Conservation (phyloP, 805 yeast species). For the Teunomyces stri region DNA sequence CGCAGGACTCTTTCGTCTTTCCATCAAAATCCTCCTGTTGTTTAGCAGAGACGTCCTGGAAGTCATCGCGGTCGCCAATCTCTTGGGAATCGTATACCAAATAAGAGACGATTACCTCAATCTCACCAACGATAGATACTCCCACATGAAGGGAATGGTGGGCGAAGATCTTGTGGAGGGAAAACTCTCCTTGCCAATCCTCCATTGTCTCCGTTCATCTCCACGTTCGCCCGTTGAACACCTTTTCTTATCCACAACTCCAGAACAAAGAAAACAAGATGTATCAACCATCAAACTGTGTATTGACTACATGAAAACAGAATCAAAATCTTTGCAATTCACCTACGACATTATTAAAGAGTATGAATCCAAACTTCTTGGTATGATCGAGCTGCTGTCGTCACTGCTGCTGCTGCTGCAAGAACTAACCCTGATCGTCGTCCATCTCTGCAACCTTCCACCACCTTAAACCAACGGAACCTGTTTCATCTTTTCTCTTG, state of each 20-base stretch:
- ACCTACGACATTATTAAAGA: slow-evolving; percentile 21
- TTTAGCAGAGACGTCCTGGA: slow-evolving; percentile 12
- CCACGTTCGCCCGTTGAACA: slow-evolving; percentile 21
- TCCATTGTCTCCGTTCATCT: slow-evolving; percentile 44
- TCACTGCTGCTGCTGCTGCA: too few relatives aligned
- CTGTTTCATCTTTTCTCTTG: slow-evolving; percentile 5
- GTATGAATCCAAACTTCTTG: slow-evolving; percentile 18
- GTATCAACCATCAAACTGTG: not conserved
- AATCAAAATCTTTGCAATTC: slow-evolving; percentile 24
- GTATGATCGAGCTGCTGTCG: slow-evolving; percentile 7
- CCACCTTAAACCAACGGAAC: slow-evolving; percentile 8
- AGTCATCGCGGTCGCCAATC: slow-evolving; percentile 62
- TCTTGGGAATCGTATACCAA: slow-evolving; percentile 82
- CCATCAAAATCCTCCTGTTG: slow-evolving; percentile 60
- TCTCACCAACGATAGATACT: slow-evolving; percentile 47
- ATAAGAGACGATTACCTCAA: slow-evolving; percentile 83
- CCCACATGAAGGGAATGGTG: slow-evolving; percentile 68
- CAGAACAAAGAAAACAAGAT: not conserved
- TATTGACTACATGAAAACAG: slow-evolving; percentile 19
- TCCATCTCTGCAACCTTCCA: not conserved
- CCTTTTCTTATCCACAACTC: not conserved
- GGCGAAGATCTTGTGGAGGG: slow-evolving; percentile 88
- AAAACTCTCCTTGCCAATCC: slow-evolving; percentile 80
- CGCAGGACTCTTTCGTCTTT: slow-evolving; percentile 81
- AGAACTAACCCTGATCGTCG: not conserved